phyloP scores from a whole-genome alignment of 768 basidiomycete genomes.

The Cystofilobasidium bisporidii region DNA sequence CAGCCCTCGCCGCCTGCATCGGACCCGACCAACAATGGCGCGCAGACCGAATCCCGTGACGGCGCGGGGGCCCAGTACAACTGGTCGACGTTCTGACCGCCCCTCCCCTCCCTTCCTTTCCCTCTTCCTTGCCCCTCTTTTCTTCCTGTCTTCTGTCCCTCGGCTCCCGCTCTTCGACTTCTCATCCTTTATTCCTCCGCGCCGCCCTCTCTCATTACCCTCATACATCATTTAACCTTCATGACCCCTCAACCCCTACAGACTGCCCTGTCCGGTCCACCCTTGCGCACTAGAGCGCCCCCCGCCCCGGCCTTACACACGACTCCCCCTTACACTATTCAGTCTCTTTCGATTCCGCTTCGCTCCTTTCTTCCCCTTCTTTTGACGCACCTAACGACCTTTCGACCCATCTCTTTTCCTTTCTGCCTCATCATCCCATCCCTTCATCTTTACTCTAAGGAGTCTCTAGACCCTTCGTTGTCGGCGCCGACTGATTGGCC shows the following conservation, averaged over 20 bases:
- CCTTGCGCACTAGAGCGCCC: no score
- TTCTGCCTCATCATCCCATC: not conserved
- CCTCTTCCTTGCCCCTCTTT: not conserved
- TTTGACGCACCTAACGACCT: not conserved
- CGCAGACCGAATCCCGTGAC: slow-evolving; percentile 10
- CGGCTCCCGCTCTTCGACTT: not conserved
- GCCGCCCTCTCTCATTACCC: no score
- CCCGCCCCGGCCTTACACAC: no score
- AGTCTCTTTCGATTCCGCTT: not conserved
- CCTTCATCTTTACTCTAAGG: no score
- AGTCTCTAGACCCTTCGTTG: not conserved
- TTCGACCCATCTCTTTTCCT: not conserved
- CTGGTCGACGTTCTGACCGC: slow-evolving; percentile 15
- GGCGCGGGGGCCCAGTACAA: not conserved
- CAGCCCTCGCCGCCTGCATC: not conserved
- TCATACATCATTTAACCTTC: no score
- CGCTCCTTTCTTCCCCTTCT: not conserved
- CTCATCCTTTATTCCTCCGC: no score
- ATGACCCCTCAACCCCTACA: no score
- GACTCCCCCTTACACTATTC: no score
- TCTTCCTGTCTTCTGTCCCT: no score
- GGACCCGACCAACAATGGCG: not conserved
- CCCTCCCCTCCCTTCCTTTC: not conserved
- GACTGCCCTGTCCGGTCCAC: no score
- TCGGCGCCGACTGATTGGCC: not conserved